phyloP scores from a whole-genome alignment of 257 asterid genomes.

The Fraxinus pennsylvanica region DNA sequence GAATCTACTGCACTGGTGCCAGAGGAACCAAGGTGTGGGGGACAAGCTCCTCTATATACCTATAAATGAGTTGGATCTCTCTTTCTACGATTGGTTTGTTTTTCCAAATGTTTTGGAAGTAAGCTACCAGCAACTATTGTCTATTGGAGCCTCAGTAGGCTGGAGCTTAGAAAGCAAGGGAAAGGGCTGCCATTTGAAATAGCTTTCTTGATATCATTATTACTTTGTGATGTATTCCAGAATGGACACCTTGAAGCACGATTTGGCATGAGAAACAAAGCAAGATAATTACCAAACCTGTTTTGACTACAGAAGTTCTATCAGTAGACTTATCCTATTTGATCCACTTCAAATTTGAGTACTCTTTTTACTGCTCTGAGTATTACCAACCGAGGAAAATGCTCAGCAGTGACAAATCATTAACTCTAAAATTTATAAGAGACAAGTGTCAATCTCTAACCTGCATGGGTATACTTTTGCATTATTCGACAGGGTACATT shows the following conservation, averaged over 20 bases:
- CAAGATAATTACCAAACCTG: neutral
- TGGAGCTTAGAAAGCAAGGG: neutral
- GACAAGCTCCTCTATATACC: neutral
- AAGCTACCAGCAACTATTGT: neutral
- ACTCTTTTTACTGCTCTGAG: neutral
- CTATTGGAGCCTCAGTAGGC: neutral
- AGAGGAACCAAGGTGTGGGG: neutral
- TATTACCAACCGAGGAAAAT: neutral
- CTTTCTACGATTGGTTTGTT: neutral
- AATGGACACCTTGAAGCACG: conserved; percentile 1
- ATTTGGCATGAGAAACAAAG: neutral
- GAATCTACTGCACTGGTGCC: neutral
- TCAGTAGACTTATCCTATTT: neutral
- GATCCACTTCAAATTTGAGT: neutral
- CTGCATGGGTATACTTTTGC: neutral
- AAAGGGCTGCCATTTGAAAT: neutral
- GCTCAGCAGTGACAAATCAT: neutral
- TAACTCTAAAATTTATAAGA: neutral
- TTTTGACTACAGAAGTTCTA: neutral
- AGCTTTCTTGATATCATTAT: neutral
- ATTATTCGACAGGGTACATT: neutral
- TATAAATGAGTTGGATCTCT: neutral
- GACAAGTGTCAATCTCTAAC: neutral
- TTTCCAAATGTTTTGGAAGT: neutral
- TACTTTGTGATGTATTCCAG: too few species aligned